Evolutionary conservation across 2,329 filamentous ascomycete species (phyloP), one percentile per base, ranked within the genome.

Genomic region (Bertia moriformis): DNA sequence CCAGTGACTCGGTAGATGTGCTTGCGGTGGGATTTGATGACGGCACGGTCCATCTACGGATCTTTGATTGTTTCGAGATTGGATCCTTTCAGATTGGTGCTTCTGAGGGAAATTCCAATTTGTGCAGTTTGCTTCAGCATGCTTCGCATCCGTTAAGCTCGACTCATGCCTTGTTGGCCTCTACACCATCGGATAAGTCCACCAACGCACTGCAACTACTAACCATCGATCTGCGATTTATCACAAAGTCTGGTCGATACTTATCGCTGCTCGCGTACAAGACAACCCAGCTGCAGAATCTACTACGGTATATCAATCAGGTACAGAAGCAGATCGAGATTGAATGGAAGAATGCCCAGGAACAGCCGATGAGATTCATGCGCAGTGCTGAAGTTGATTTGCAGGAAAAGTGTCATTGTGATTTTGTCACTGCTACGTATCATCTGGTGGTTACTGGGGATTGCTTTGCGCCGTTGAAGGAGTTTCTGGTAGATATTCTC

Each of bases 381-480:
- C 57, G 60, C 37, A 73, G 67, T 46, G 59, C 76, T 20, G 66
- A 66, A 39, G 67, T 71, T 43, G 69, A 71, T 29, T 54, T 78
- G 19, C 56, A 63, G 37, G 68, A 73, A 35, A 70, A 71, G 37
- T 60, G 60, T 12, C 60, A 70, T 43, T 70, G 67, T 41, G 55
- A 59, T 39, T 62, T 76, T 17, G 59, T 68, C 2, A 66, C 67
- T n/a, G 71, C 68, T 15, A 58, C 74, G 3, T 77, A 71, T 50
- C 73, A 79, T 47, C 53, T 78, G 10, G 69, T 73, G 14, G 68
- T 73, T 42, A 78, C 74, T 2, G 73, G 73, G 0, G 58, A 72
- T 45, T 78, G 71, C 43, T 66, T 66, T 17, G 59, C 63, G 7
- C 59, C 63, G 10, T 55, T 78, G 40, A 67, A 65, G 42, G 73